Evolutionary conservation across 768 basidiomycete species (phyloP), one percentile per base, ranked within the genome.

Genomic region (Kwoniella europaea): DNA sequence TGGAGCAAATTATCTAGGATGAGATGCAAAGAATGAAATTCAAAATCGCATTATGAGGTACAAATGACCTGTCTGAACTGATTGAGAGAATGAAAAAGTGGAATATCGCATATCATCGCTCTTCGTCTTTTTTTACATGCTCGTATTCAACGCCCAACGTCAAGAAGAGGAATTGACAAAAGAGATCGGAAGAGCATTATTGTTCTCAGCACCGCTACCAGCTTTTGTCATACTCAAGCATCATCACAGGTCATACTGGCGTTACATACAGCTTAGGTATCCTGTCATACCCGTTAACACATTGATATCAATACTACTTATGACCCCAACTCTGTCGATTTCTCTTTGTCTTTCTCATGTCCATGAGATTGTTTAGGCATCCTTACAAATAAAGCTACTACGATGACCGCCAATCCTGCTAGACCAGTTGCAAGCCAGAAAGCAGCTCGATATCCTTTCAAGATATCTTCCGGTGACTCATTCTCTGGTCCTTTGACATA

Each of bases 331-430:
- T 35, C 10, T 35, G 7, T 58, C 24, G 43, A 24, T 18, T n/a
- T 35, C 6, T 13, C 27, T 22, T 44, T 22, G 18, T 65, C 65
- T 12, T 65, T 57, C 22, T 65, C 65, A 42, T 65, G 65, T 18
- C 67, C 54, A 27, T 69, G 68, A 6, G 27, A 41, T 43, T 72
- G 71, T 27, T 61, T 72, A 4, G 71, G 71, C 65, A 67, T 67
- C 27, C 71, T 56, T 16, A 72, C 71, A 41, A 72, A 72, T 35
- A 67, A 52, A 35, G 66, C 66, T 15, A 72, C 71, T 6, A 72
- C 61, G 20, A 72, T 50, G 9, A 63, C 53, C 2, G 71, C 58
- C 35, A 72, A 52, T 15, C n/a, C 71, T n/a, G 60, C 59, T 22
- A 72, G 18, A 6, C 71, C 71, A 6, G 64, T 65, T 3, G 62